Evolutionary conservation across 345 rosid genomes (phyloP).

Genomic region (Corchorus capsularis): DNA sequence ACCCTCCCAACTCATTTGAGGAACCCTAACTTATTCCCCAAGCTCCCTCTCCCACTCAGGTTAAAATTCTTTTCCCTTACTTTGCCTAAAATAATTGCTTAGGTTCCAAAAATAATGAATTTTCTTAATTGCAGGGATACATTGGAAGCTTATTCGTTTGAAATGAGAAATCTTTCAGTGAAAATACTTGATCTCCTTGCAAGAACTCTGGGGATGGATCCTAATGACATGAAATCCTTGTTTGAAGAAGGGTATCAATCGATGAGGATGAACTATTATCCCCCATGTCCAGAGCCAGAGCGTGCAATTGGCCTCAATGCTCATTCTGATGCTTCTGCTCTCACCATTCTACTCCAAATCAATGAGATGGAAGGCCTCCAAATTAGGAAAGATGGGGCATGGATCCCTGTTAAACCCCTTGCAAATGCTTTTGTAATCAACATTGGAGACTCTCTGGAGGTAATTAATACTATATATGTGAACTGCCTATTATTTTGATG

Average conservation of each 20-base stretch:
- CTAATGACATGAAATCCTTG: slow-evolving; percentile 39
- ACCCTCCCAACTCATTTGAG: slow-evolving; percentile 36
- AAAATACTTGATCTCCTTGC: slow-evolving; percentile 26
- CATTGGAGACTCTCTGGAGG: slow-evolving; percentile 34
- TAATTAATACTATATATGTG: background rate
- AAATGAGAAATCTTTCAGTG: background rate
- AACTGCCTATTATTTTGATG: too few species aligned
- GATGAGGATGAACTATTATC: slow-evolving; percentile 14
- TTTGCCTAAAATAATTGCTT: background rate
- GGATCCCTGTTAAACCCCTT: too few species aligned
- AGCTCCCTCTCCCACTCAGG: slow-evolving; percentile 37
- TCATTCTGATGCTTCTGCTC: slow-evolving; percentile 27
- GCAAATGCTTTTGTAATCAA: slow-evolving; percentile 28
- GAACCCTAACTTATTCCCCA: slow-evolving; percentile 39
- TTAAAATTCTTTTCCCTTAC: background rate
- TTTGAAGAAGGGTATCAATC: slow-evolving; percentile 33
- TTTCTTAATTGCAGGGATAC: too few species aligned
- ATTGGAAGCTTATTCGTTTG: too few species aligned
- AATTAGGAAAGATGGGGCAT: too few species aligned
- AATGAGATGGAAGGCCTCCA: too few species aligned
- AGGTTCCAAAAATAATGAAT: too few species aligned
- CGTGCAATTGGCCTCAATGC: slow-evolving; percentile 32
- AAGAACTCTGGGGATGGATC: slow-evolving; percentile 45
- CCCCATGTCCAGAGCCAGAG: slow-evolving; percentile 23
- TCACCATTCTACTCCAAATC: slow-evolving; percentile 12